phyloP scores from a whole-genome alignment of 73 alveolate genomes.

The Paraurostyla sp. region DNA sequence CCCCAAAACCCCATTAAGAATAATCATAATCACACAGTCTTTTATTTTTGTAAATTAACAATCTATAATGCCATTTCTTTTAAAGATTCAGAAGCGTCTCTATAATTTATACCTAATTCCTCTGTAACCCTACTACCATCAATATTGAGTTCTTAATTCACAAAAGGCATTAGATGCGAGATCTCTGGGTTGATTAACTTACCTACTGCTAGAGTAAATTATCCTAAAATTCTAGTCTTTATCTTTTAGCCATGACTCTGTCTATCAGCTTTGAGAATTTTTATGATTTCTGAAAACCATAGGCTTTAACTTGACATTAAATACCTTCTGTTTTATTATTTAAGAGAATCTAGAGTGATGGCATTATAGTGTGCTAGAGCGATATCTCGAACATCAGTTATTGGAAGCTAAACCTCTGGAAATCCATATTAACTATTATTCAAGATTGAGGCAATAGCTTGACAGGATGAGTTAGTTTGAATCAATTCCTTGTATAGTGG shows the following conservation, averaged over 20 bases:
- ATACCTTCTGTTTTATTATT: constrained; percentile 1
- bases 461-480: constrained; percentile 2
- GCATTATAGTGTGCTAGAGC: constrained; percentile 21
- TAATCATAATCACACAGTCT: background rate
- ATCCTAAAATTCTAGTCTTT: constrained; percentile 32
- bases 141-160: background rate
- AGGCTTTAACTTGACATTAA: constrained; percentile 24
- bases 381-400: constrained; percentile 40
- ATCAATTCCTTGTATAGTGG: constrained; percentile 11
- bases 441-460: constrained; percentile 34
- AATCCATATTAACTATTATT: constrained; percentile 31
- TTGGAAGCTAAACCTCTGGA: constrained; percentile 40
- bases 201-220: background rate
- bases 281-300: constrained; percentile 35
- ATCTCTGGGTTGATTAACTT: constrained; percentile 37
- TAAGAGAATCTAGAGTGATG: background rate
- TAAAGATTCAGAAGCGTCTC: background rate
- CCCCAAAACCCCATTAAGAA: constrained; percentile 59
- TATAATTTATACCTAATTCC: background rate
- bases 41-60: constrained; percentile 6
- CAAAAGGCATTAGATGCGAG: constrained; percentile 14
- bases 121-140: constrained; percentile 1
- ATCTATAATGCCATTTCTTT: constrained; percentile 38
- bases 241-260: constrained; percentile 18
- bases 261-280: constrained; percentile 9